A percentile compares a stretch with the other conserved stretches of the same genome.
These are phyloP conservation scores for Sungouiella thailandica DNA, from an alignment of 805 yeast species.

Conservation along the genomic window DNA sequence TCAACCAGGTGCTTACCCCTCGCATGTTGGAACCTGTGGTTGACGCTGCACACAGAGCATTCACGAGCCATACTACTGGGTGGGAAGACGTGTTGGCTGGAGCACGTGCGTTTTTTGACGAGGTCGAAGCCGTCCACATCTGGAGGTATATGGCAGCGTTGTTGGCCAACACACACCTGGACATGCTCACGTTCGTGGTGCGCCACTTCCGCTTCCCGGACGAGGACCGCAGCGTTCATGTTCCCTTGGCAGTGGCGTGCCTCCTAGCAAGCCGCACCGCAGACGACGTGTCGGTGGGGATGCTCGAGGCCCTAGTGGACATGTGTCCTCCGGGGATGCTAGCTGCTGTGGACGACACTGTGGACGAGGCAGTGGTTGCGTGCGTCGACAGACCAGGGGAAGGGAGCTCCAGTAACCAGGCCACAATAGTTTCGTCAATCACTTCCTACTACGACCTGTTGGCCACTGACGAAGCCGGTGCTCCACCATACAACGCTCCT, in stretches of 20 bases:
- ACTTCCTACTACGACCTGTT: constrained; percentile 16
- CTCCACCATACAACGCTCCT: constrained; percentile 12
- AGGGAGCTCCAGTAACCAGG: background rate
- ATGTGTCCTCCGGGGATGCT: constrained; percentile 62
- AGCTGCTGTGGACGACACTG: constrained; percentile 1
- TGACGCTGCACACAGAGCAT: constrained; percentile 32
- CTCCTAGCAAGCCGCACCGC: constrained; percentile 25
- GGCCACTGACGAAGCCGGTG: constrained; percentile 1
- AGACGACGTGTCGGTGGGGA: constrained; percentile 28
- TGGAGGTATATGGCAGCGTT: constrained; percentile 60
- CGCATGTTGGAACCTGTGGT: constrained; percentile 63
- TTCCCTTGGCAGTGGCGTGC: constrained; percentile 63
- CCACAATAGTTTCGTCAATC: constrained; percentile 13
- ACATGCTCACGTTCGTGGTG: constrained; percentile 55
- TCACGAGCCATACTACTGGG: background rate
- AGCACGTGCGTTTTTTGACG: constrained; percentile 74
- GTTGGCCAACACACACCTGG: constrained; percentile 27
- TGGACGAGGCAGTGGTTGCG: background rate
- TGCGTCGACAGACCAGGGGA: background rate
- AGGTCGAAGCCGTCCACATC: constrained; percentile 73
- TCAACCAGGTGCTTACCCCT: constrained; percentile 73
- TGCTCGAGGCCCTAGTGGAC: constrained; percentile 42
- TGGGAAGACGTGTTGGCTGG: constrained; percentile 44
- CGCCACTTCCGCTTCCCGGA: constrained; percentile 70
- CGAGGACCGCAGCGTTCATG: constrained; percentile 80